Evolutionary conservation across 768 basidiomycete genomes (phyloP).

Genomic region (Atractiella rhizophila): DNA sequence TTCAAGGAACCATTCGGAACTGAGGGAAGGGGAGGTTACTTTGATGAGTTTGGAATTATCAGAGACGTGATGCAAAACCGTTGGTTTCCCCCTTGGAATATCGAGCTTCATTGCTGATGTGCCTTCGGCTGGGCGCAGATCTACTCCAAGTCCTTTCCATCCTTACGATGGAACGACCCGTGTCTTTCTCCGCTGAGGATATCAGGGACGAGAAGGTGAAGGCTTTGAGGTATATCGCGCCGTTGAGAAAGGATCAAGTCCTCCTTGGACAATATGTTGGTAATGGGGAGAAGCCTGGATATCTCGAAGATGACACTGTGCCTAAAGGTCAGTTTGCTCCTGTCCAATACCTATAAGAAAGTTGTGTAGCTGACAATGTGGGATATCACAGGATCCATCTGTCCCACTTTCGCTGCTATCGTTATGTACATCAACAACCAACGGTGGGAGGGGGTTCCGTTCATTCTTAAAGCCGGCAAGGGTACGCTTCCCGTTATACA

Average conservation of each 20-base stretch:
- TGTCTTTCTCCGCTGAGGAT: slow-evolving; percentile 89
- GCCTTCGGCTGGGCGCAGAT: slow-evolving; percentile 30
- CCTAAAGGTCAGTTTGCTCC: no score
- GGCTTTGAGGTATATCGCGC: slow-evolving; percentile 69
- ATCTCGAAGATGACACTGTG: slow-evolving; percentile 86
- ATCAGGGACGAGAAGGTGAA: slow-evolving; percentile 99
- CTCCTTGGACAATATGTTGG: slow-evolving; percentile 83
- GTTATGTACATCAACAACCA: slow-evolving; percentile 82
- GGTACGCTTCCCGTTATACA: slow-evolving; percentile 29
- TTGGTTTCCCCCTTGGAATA: slow-evolving; percentile 27
- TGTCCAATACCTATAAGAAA: no score
- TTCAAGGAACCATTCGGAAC: slow-evolving; percentile 99
- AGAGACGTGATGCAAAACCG: slow-evolving; percentile 94
- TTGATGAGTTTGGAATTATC: slow-evolving; percentile 98
- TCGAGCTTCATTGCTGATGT: background rate
- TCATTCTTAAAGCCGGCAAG: slow-evolving; percentile 95
- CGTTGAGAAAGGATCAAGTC: slow-evolving; percentile 48
- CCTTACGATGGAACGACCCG: slow-evolving; percentile 90
- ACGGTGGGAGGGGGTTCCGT: slow-evolving; percentile 95
- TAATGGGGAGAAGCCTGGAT: slow-evolving; percentile 78
- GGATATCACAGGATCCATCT: no score
- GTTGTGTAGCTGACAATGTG: no score
- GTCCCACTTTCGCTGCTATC: slow-evolving; percentile 81
- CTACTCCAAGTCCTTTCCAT: slow-evolving; percentile 81
- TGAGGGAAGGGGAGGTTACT: slow-evolving; percentile 99